Evolutionary conservation across 2,329 filamentous ascomycete genomes (phyloP), one percentile per base, ranked within the genome.

Genomic region (Fusarium anguioides): DNA sequence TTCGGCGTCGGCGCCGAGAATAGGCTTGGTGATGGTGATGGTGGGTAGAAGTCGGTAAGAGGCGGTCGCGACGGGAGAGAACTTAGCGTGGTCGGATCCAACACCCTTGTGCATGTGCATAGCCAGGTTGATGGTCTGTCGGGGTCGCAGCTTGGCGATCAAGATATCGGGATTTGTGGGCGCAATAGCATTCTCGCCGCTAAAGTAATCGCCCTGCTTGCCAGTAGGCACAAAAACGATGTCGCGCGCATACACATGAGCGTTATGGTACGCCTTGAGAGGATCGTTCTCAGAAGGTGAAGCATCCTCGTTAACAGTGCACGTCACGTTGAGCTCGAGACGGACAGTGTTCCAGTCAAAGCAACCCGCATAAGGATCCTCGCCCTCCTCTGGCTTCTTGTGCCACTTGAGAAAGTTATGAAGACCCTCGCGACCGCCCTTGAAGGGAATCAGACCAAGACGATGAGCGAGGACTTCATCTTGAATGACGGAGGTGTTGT

Each of bases 401-500:
- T 88, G 94, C 89, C 92, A 96, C 76, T 89, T 89, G 81, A 98
- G 84, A 83, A 89, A 94, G 72, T 91, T 87, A 58, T 83, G 83
- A 54, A 99, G 83, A 49, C 92, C 94, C 54, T 91, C 86, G 68
- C 89, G 87, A 63, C 89, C 87, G 69, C 93, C 96, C 68, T 90
- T 91, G 71, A 99, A 90, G 18, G 96, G 96, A 53, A 99, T 91
- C 42, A 99, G 87, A 60, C 96, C 96, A 29, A 99, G 84, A 41
- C 96, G 87, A 78, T 96, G 92, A 17, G 94, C 91, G 49, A 99
- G 89, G 6, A 99, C 95, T 82, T 99, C 96, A 77, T 99, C 96
- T 78, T 98, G 95, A 74, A 99, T 96, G 33, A 99, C 94, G 7
- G 93, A 97, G 48, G 95, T 98, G 84, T 99, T 99, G 84, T 97